These are phyloP conservation scores for Fraxinus nigra DNA, from an alignment of 305 asterid species.

Conservation along the genomic window DNA sequence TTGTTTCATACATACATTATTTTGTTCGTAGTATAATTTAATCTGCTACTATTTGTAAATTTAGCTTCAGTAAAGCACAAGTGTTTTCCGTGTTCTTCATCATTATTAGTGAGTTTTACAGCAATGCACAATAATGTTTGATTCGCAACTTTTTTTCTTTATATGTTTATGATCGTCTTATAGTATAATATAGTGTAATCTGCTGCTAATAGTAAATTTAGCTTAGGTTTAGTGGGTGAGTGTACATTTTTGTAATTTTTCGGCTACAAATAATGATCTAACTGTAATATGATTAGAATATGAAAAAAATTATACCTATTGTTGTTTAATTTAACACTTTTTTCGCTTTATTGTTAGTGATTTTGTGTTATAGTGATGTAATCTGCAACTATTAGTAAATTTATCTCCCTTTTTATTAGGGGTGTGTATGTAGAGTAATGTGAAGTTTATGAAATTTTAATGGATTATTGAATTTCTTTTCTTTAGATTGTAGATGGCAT, in stretches of 20 bases:
- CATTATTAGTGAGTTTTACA: neutral
- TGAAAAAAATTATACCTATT: neutral
- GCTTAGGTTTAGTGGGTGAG: neutral
- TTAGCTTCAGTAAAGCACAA: neutral
- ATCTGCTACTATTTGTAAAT: neutral
- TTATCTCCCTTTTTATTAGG: neutral
- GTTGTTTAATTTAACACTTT: constrained; percentile 8
- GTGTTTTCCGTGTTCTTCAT: neutral
- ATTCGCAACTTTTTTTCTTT: neutral
- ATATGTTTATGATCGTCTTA: neutral
- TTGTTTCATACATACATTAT: neutral
- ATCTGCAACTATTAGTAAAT: neutral
- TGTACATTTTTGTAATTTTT: neutral
- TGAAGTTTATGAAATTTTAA: constrained; percentile 30
- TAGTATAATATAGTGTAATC: neutral
- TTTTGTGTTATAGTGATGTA: neutral
- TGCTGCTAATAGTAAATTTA: neutral
- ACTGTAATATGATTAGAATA: neutral
- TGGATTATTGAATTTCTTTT: neutral
- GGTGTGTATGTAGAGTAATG: neutral
- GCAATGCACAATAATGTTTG: neutral
- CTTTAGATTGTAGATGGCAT: constrained; percentile 44
- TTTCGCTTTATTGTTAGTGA: neutral
- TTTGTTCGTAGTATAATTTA: neutral
- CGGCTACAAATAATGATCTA: neutral